Evolutionary conservation across 306 rosid species (phyloP).

Genomic region (Echinosophora koreensis): DNA sequence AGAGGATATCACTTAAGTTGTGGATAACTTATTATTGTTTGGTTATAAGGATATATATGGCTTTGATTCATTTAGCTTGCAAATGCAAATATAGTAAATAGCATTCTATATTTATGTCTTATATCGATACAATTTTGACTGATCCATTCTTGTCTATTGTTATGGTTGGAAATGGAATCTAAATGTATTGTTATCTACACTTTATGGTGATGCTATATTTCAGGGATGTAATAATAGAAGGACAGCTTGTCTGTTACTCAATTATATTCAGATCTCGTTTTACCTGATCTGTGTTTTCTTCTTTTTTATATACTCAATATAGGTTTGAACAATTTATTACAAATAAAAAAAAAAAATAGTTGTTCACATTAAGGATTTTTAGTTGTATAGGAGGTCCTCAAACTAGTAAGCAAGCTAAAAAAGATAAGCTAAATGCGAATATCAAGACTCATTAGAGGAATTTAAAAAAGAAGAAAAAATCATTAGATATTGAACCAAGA

Average conservation of each 20-base stretch:
- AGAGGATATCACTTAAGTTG: slow-evolving; percentile 1
- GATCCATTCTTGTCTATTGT: slow-evolving; percentile 11
- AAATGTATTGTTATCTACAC: slow-evolving; percentile 7
- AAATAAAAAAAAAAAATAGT: not conserved
- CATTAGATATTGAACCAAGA: not conserved
- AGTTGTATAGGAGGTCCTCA: not conserved
- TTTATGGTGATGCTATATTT: slow-evolving; percentile 26
- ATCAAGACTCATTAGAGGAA: no score
- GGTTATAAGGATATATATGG: slow-evolving; percentile 23
- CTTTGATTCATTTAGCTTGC: slow-evolving; percentile 29
- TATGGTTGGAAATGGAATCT: slow-evolving; percentile 29
- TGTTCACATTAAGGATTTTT: not conserved
- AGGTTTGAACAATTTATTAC: not conserved
- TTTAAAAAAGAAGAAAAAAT: no score
- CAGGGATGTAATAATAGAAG: not conserved
- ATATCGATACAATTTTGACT: slow-evolving; percentile 33
- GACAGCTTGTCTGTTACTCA: not conserved
- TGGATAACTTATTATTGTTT: slow-evolving; percentile 2
- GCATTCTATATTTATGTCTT: not conserved
- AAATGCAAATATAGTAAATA: slow-evolving; percentile 46
- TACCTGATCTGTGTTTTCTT: not conserved
- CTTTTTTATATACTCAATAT: not conserved
- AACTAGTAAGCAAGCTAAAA: not conserved
- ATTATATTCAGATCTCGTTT: not conserved
- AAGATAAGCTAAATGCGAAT: not conserved